Conservation (phyloP, 257 asterid species). For the Solanum chmielewskii region DNA sequence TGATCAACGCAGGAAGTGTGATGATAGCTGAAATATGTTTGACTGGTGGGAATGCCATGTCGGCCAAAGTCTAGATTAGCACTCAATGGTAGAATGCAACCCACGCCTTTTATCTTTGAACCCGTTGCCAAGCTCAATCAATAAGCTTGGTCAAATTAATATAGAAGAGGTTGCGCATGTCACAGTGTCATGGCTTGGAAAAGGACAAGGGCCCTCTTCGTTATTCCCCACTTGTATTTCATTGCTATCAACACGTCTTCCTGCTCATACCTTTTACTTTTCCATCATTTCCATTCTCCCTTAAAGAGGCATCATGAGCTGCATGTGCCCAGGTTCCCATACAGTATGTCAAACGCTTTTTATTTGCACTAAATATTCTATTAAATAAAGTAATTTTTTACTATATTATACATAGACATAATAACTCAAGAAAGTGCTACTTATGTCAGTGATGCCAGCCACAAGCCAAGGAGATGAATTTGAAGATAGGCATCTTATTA, state of each 20-base stretch:
- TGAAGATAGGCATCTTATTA: not conserved
- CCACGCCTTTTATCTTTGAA: conserved; percentile 50
- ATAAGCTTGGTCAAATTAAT: conserved; percentile 17
- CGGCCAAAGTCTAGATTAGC: conserved; percentile 55
- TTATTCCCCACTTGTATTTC: conserved; percentile 14
- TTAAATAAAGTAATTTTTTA: not conserved
- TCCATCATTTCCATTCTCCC: conserved; percentile 51
- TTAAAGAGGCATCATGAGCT: not conserved
- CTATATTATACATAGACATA: not conserved
- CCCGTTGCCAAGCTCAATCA: conserved; percentile 27
- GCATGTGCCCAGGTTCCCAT: not conserved
- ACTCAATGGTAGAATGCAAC: conserved; percentile 63
- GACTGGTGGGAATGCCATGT: conserved; percentile 13
- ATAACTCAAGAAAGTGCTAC: not conserved
- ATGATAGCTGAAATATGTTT: conserved; percentile 11
- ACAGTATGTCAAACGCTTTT: not conserved
- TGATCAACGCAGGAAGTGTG: conserved; percentile 45
- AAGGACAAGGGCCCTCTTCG: conserved; percentile 61
- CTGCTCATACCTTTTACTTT: conserved; percentile 74
- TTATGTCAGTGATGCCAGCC: not conserved
- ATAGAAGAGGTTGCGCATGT: conserved; percentile 64
- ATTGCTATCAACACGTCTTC: conserved; percentile 30
- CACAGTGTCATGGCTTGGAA: conserved; percentile 30
- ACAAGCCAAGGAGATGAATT: not conserved
- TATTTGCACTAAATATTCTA: not conserved